Evolutionary conservation across 139 green algal genomes (phyloP).

Genomic region (Tetradesmus lagerheimii): DNA sequence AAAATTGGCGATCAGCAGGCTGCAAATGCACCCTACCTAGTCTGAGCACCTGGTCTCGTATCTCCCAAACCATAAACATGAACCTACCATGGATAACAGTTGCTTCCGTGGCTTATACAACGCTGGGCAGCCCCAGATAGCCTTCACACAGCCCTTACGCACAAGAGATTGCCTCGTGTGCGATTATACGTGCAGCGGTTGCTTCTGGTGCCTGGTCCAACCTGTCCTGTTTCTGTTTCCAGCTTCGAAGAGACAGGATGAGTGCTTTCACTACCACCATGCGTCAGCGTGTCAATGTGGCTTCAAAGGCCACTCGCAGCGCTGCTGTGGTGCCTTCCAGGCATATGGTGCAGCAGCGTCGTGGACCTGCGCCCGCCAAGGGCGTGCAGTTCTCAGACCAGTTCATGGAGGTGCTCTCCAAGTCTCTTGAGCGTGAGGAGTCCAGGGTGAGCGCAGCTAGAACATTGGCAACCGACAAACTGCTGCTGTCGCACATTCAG

Average conservation of each 20-base stretch:
- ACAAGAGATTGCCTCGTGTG: not conserved
- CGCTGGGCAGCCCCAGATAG: not conserved
- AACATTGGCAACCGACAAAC: not conserved
- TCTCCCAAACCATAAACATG: not conserved
- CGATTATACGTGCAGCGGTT: not conserved
- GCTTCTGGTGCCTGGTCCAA: not conserved
- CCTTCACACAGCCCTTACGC: not conserved
- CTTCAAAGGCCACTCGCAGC: not conserved
- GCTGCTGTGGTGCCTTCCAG: not conserved
- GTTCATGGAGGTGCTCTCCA: slow-evolving; percentile 30
- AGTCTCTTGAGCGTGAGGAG: slow-evolving; percentile 34
- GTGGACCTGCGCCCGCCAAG: not conserved
- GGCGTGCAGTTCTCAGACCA: slow-evolving; percentile 42
- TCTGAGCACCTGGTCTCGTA: too few species aligned
- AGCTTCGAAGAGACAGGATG: not conserved
- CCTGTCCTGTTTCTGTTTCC: not conserved
- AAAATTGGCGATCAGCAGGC: too few species aligned
- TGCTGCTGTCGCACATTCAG: not conserved
- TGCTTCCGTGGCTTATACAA: not conserved
- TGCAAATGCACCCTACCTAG: too few species aligned
- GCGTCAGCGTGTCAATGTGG: not conserved
- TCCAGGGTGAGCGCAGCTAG: slow-evolving; percentile 12
- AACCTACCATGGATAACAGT: not conserved
- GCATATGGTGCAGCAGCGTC: not conserved
- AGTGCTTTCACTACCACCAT: not conserved